Evolutionary conservation across 2,329 filamentous ascomycete species (phyloP), one percentile per base, ranked within the genome.

Genomic region (Fusarium sarcochroum): DNA sequence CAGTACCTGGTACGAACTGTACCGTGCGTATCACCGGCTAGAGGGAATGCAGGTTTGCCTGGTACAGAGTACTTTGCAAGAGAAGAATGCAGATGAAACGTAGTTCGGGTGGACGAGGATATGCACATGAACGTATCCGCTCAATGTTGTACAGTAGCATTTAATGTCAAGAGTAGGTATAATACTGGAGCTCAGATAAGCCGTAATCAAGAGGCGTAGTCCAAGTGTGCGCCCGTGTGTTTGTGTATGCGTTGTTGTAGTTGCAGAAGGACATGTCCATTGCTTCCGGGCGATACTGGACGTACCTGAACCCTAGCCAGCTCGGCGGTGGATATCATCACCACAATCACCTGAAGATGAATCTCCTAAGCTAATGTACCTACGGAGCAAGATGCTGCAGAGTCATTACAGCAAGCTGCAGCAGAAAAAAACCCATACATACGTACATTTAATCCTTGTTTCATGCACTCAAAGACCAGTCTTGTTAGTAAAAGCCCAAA

Each of bases 61-160:
- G 48, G 49, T 51, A 63, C 34, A 58, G 55, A 56, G 54, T 47
- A 40, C 34, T 37, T 30, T 15, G 27, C 32, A 57, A 44, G 34
- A 52, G 54, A 55, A 63, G 70, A 71, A 50, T 70, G 69, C 56
- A 62, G 38, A 58, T 73, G 70, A 73, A 73, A 73, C 68, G 53
- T 30, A 30, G 27, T 54, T 65, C 32, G 52, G 51, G 42, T 35
- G 40, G 58, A 51, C 27, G 49, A 60, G 37, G 54, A 37, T 40
- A 62, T 70, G 63, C 63, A 63, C 66, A 55, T 61, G 50, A 61
- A 56, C 60, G 25, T 54, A 49, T 58, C 62, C 58, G 57, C 50
- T 45, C 49, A 57, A 48, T 50, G 51, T 58, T 23, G 40, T 23
- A 56, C 52, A 30, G 30, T 21, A 15, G 23, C 27, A 54, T 46